Conservation (phyloP, 176 grass and related monocot species). For the Areca catechu region DNA sequence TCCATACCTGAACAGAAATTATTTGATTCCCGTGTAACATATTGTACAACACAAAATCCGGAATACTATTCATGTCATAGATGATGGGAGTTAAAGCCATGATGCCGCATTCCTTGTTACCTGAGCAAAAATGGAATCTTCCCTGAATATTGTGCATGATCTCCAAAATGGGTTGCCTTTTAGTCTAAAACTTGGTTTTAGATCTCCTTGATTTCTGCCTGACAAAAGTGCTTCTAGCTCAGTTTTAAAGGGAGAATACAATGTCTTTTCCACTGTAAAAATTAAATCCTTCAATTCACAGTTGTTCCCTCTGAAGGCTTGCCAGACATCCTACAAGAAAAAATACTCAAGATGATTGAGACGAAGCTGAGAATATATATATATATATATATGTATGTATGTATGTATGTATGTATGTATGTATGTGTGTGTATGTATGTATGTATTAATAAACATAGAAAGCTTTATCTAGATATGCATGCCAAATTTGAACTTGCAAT, state of each 20-base stretch:
- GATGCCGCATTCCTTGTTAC: slow-evolving; percentile 19
- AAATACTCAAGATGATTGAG: too few relatives aligned
- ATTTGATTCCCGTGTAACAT: too few relatives aligned
- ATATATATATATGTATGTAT: too few relatives aligned
- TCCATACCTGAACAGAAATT: too few relatives aligned
- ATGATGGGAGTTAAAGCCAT: neutral
- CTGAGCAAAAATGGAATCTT: slow-evolving; percentile 69
- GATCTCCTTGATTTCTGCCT: slow-evolving; percentile 29
- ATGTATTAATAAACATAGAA: too few relatives aligned
- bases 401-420: too few relatives aligned
- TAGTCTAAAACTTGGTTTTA: slow-evolving; percentile 49
- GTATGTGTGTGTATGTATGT: too few relatives aligned
- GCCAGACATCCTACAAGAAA: slow-evolving; percentile 47
- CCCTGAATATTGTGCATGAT: slow-evolving; percentile 72
- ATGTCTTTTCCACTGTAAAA: slow-evolving; percentile 35
- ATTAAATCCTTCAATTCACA: slow-evolving; percentile 44
- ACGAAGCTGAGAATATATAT: too few relatives aligned
- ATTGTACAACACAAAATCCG: too few relatives aligned
- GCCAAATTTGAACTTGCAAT: too few relatives aligned
- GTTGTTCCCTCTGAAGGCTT: slow-evolving; percentile 55
- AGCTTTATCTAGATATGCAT: too few relatives aligned
- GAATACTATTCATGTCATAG: neutral
- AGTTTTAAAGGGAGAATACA: slow-evolving; percentile 34
- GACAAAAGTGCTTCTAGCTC: slow-evolving; percentile 55
- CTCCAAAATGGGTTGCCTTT: slow-evolving; percentile 61